A percentile compares a stretch with the other conserved stretches of the same genome.
phyloP scores from a whole-genome alignment of 1,284 basidiomycete genomes.

The Porodaedalea pini region DNA sequence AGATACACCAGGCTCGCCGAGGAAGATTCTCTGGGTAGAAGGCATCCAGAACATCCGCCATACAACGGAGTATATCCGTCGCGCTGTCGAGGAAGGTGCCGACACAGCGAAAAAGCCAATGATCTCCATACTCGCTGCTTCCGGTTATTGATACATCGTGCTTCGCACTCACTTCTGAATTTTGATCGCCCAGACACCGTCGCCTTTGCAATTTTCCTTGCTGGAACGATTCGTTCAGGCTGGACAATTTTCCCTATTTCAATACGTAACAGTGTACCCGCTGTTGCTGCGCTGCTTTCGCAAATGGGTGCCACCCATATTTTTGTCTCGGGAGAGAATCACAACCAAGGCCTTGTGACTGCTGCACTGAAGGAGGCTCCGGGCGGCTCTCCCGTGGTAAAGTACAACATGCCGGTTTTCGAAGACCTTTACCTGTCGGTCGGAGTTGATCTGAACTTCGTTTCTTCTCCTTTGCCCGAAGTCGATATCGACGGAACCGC shows the following conservation, averaged over 20 bases:
- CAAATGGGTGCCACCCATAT: slow-evolving; percentile 10
- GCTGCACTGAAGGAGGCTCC: not conserved
- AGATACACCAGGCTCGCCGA: too few species aligned
- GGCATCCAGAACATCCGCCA: slow-evolving; percentile 21
- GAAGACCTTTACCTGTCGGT: slow-evolving; percentile 8
- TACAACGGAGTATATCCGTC: slow-evolving; percentile 19
- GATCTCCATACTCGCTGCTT: not conserved
- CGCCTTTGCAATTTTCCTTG: slow-evolving; percentile 11
- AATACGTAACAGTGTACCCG: slow-evolving; percentile 14
- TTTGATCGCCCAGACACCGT: slow-evolving; percentile 21
- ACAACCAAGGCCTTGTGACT: slow-evolving; percentile 3
- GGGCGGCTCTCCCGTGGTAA: slow-evolving; percentile 32
- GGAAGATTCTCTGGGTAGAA: not conserved
- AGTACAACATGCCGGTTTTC: slow-evolving; percentile 22
- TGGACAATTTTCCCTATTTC: slow-evolving; percentile 20
- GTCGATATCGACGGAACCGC: slow-evolving; percentile 11
- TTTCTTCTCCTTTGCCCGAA: not conserved
- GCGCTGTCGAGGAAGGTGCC: not conserved
- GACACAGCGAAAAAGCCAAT: not conserved
- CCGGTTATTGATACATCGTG: slow-evolving; percentile 40
- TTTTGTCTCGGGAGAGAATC: slow-evolving; percentile 11
- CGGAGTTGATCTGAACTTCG: not conserved
- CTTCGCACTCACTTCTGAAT: not conserved
- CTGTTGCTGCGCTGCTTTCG: slow-evolving; percentile 15
- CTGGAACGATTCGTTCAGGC: slow-evolving; percentile 19